Conservation (phyloP, 257 asterid genomes). For the Solanum ossicruentum region DNA sequence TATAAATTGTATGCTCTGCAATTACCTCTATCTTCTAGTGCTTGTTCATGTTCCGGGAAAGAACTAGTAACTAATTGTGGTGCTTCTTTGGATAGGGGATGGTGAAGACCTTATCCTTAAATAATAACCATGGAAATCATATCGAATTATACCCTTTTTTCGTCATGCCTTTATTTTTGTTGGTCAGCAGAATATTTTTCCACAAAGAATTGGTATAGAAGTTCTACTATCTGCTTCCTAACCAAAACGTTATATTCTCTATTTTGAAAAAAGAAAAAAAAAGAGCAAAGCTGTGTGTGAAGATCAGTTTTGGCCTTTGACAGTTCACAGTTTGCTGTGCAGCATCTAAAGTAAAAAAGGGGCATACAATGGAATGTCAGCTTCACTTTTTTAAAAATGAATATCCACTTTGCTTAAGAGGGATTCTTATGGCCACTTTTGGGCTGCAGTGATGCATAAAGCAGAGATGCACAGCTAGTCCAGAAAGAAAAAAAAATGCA, state of each 20-base stretch:
- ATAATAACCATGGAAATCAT: not conserved
- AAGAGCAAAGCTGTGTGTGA: not conserved
- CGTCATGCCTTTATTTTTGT: not conserved
- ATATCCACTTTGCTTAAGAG: not conserved
- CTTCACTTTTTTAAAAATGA: not conserved
- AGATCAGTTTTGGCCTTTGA: not conserved
- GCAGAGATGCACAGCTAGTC: not conserved
- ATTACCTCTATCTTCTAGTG: not conserved
- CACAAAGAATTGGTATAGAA: not conserved
- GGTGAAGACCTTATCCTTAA: not conserved
- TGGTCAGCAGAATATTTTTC: not conserved
- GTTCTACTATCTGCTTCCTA: not conserved
- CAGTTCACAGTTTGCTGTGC: not conserved
- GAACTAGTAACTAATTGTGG: not conserved
- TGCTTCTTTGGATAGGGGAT: not conserved
- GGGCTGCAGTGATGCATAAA: not conserved
- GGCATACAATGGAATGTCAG: not conserved
- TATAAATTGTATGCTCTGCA: not conserved
- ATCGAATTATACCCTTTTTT: not conserved
- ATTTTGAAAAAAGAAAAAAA: not conserved
- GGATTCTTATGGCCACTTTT: not conserved
- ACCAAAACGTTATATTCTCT: not conserved
- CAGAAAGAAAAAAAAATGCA: not conserved
- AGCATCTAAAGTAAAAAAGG: not conserved
- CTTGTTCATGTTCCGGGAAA: not conserved